These are phyloP conservation scores for Scheffersomyces segobiensis DNA, from an alignment of 1,139 yeast genomes.

Conservation along the genomic window DNA sequence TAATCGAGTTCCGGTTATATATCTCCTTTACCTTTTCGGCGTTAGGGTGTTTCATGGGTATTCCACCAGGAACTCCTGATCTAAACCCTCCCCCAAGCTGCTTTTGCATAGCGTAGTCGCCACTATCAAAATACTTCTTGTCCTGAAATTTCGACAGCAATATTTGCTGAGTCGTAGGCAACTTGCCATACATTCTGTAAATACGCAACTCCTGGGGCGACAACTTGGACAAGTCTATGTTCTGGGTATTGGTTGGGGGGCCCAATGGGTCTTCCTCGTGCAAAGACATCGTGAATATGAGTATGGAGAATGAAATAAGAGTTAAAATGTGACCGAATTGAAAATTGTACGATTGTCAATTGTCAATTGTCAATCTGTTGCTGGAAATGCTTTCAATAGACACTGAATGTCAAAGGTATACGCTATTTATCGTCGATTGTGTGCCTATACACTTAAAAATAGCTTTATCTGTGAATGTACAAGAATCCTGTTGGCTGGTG, in stretches of 20 bases:
- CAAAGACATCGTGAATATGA: constrained; percentile 6
- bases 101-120: constrained; percentile 94
- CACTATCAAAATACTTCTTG: constrained; percentile 93
- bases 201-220: constrained; percentile 70
- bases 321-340: neutral
- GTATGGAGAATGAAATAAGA: neutral
- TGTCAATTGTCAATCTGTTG: neutral
- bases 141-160: constrained; percentile 80
- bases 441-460: neutral
- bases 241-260: constrained; percentile 46
- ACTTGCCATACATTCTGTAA: constrained; percentile 80
- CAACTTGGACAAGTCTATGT: constrained; percentile 56
- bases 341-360: neutral
- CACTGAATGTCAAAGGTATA: neutral
- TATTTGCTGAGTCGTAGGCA: constrained; percentile 85
- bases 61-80: constrained; percentile 28
- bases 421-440: neutral
- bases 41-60: constrained; percentile 48
- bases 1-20: constrained; percentile 46
- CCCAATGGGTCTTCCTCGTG: constrained; percentile 51
- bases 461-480: neutral
- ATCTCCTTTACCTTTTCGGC: constrained; percentile 53
- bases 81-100: constrained; percentile 37
- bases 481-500: neutral
- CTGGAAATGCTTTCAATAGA: neutral